Percentiles rank a stretch among this genome's conserved stretches.
Evolutionary conservation across 2,329 filamentous ascomycete genomes (phyloP).

Genomic region (Epichloe coenophiala): DNA sequence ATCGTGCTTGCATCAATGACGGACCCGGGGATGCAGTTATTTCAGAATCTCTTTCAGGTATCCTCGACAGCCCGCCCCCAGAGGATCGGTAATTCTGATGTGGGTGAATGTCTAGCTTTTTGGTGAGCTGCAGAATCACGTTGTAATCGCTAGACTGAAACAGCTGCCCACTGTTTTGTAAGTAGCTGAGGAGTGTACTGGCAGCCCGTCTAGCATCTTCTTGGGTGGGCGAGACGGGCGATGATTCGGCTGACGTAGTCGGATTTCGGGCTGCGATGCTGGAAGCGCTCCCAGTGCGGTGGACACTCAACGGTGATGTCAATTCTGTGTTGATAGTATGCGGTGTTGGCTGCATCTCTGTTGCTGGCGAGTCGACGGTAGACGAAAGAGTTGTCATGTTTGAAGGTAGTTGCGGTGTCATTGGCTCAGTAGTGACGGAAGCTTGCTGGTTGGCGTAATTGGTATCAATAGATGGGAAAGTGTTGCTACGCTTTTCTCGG

Average conservation of each 20-base stretch:
- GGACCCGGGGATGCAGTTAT: conserved; percentile 19
- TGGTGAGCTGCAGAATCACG: conserved; percentile 67
- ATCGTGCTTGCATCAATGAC: conserved; percentile 17
- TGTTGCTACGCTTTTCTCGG: conserved; percentile 62
- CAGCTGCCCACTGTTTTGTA: conserved; percentile 51
- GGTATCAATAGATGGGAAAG: conserved; percentile 61
- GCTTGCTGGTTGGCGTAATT: conserved; percentile 36
- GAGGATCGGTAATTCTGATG: conserved; percentile 19
- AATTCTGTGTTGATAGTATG: conserved; percentile 33
- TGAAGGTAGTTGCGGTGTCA: conserved; percentile 36
- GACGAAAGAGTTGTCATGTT: conserved; percentile 36
- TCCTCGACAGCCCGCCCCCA: conserved; percentile 38
- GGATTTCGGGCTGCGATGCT: conserved; percentile 17
- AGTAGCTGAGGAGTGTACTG: conserved; percentile 68
- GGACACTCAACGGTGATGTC: conserved; percentile 22
- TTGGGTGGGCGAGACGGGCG: conserved; percentile 57
- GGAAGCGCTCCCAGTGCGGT: conserved; percentile 21
- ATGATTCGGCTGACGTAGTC: conserved; percentile 31
- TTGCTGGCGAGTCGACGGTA: conserved; percentile 36
- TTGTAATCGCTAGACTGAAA: conserved; percentile 67
- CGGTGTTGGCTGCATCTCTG: conserved; percentile 28
- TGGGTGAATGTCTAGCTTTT: conserved; percentile 65
- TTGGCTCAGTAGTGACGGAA: conserved; percentile 22
- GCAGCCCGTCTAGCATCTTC: conserved; percentile 77
- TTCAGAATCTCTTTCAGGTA: conserved; percentile 44